Evolutionary conservation across 1,284 basidiomycete genomes (phyloP), one percentile per base, ranked within the genome.

Genomic region (Moniliophthora roreri): DNA sequence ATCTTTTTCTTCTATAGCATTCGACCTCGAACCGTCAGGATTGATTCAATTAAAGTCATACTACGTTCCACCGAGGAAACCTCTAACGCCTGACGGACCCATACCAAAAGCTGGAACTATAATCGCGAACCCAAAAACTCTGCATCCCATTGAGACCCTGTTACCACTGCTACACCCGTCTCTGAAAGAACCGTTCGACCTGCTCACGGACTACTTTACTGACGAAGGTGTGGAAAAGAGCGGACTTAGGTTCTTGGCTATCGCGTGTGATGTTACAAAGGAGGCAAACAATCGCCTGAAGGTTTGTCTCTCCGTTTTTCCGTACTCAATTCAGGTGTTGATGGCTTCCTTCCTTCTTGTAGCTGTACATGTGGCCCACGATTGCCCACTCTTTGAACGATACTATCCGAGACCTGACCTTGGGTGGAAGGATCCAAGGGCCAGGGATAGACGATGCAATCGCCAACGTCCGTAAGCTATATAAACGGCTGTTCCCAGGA

Each of bases 31-130:
- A 28, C 59, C 59, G 4, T 54, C 57, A 1, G 57, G 59, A 4
- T 48, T 49, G 16, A 61, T 61, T 26, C 57, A 41, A 13, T 42
- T 61, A n/a, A 61, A 61, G 40, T 38, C 40, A 36, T 61, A 61
- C 48, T 59, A 57, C 47, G 41, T 61, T n/a, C 55, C 57, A 23
- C 57, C 58, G 24, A 45, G 34, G 48, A 54, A 34, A 24, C 53
- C 4, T 50, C 46, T 13, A 48, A 44, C 21, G 32, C 35, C n/a
- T 32, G 46, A 15, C 37, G 15, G 5, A 42, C 49, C 16, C 26
- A 39, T 3, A 51, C 53, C 48, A 54, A 56, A 42, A 55, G 55
- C 24, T 37, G 51, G n/a, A 55, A 48, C 2, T 46, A 54, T 37
- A 45, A 58, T 35, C 6, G 28, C 28, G 11, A 32, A 32, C 28